phyloP scores from a whole-genome alignment of 768 basidiomycete genomes.

The Russula ochroleuca region DNA sequence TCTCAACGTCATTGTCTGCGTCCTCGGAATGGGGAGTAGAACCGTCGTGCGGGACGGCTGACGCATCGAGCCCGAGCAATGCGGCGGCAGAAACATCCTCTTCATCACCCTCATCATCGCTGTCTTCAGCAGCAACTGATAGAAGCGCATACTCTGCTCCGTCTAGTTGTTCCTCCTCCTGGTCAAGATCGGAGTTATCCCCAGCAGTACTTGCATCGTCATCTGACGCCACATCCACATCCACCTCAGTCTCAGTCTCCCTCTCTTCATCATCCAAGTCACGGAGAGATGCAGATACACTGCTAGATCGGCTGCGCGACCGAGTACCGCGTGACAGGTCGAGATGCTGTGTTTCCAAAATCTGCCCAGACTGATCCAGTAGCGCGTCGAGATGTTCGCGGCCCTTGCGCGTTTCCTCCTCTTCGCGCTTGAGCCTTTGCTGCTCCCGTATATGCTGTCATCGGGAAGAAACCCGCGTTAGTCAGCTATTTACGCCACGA shows the following conservation, averaged over 20 bases:
- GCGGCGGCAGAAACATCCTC: conserved; percentile 24
- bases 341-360: conserved; percentile 77
- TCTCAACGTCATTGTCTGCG: conserved; percentile 16
- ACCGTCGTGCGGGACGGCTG: not conserved
- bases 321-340: conserved; percentile 54
- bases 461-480: conserved; percentile 4
- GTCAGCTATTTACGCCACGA: not conserved
- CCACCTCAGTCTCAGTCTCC: conserved; percentile 29
- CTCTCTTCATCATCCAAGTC: conserved; percentile 25
- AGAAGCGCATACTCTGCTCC: conserved; percentile 26
- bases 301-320: conserved; percentile 57
- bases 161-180: conserved; percentile 30
- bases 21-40: conserved; percentile 16
- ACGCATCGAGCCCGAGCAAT: conserved; percentile 12
- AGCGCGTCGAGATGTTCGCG: conserved; percentile 88
- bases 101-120: conserved; percentile 40
- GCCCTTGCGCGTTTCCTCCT: conserved; percentile 73
- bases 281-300: conserved; percentile 28
- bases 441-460: conserved; percentile 69
- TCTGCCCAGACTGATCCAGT: conserved; percentile 80
- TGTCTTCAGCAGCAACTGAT: conserved; percentile 30
- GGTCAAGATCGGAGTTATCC: not conserved
- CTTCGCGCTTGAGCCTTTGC: conserved; percentile 56
- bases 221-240: conserved; percentile 27
- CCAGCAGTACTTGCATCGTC: conserved; percentile 33